A percentile compares a stretch with the other conserved stretches of the same genome.
Evolutionary conservation across 768 basidiomycete species (phyloP).

Genomic region (Suillus decipiens): DNA sequence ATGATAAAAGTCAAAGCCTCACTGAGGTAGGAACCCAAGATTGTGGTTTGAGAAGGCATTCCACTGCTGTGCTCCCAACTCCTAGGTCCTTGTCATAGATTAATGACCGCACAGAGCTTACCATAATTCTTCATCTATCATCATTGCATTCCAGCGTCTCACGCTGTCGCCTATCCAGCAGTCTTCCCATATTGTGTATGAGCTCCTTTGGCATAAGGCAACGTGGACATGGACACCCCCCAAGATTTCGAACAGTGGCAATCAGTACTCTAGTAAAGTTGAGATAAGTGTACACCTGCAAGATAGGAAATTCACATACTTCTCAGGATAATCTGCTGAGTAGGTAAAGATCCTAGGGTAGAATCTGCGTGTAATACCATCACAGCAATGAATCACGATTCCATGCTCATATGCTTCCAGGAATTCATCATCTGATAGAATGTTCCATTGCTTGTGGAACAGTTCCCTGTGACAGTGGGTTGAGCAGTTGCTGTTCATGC

Average conservation of each 20-base stretch:
- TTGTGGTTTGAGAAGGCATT: no score
- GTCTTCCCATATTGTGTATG: constrained; percentile 13
- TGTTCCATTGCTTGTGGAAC: constrained; percentile 12
- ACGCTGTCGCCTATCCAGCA: constrained; percentile 4
- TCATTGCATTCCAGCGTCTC: not conserved
- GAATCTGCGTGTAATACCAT: constrained; percentile 17
- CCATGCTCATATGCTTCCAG: constrained; percentile 19
- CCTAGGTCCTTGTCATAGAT: no score
- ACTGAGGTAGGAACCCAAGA: no score
- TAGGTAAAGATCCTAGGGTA: constrained; percentile 22
- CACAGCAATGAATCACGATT: constrained; percentile 19
- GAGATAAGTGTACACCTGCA: no score
- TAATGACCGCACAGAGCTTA: no score
- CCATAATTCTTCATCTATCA: no score
- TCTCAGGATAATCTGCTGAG: constrained; percentile 29
- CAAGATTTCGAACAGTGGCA: not conserved
- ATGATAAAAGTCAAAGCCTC: no score
- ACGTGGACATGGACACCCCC: constrained; percentile 20
- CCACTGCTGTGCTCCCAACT: no score
- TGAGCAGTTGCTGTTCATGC: not conserved
- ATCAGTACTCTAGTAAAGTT: not conserved
- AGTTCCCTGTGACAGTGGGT: constrained; percentile 21
- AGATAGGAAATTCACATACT: not conserved
- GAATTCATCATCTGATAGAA: constrained; percentile 17
- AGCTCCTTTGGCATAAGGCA: constrained; percentile 15